Evolutionary conservation across 2,329 filamentous ascomycete species (phyloP), one percentile per base, ranked within the genome.

Genomic region (Penicillium sp.): DNA sequence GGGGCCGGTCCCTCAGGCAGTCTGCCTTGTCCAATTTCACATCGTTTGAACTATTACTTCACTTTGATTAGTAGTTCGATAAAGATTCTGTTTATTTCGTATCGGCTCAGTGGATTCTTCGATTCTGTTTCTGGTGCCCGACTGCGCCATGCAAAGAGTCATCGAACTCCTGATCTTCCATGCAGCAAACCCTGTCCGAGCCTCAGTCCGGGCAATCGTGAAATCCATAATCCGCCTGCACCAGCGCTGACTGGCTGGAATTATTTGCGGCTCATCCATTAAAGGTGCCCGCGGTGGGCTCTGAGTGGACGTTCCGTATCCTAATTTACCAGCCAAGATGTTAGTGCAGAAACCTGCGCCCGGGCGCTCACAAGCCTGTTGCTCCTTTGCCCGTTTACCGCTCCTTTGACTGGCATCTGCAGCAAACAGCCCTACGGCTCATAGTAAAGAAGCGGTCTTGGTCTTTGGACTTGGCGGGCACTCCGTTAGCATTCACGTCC

Each of bases 11-110:
- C 51, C 49, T 36, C 34, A 27, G 22, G 44, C 44, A 53, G 60
- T 62, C 59, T 56, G 56, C 61, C 61, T 60, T 49, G 56, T 39
- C 49, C 38, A 42, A 43, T 27, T 43, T 24, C 34, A 32, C 18
- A 32, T 44, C 16, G 32, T 38, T 31, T 16, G 22, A 29, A 45
- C 32, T 11, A 13, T 45, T 45, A 46, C 24, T 27, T 42, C 29
- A n/a, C 32, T 32, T 21, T 36, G 16, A 31, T 29, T 49, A 27
- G 5, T 6, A 43, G 11, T n/a, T 34, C 18, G 18, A 18, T 34
- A 5, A 11, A 34, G 31, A 11, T 9, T 34, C 4, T 11, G 4
- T 34, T 11, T 9, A 14, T 29, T 14, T 16, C 34, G 14, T 6
- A 4, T 31, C 18, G 42, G 13, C 44, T 34, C n/a, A 13, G 16